Base-by-base conservation (phyloP, 208 protist genomes). In the Zelonia costaricensis region DNA sequence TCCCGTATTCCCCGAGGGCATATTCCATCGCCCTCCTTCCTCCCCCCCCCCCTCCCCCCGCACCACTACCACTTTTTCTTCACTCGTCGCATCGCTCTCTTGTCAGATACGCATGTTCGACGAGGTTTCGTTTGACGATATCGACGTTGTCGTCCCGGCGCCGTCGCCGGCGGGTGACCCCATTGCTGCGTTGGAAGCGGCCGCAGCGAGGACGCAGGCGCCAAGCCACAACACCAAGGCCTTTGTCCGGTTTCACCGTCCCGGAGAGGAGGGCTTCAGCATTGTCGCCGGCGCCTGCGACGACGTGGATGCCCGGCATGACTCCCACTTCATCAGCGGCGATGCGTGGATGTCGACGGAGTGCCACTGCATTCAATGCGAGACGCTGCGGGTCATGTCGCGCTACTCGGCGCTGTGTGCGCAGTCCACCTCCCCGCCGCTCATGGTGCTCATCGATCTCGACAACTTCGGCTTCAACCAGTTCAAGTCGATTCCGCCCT, bases 401-500 rank as follows among this genome's bases (percentile, higher is more conserved):
- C 76, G 53, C 16, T 86, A 64, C 22, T 18, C 54, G 20, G 47
- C 64, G 62, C 25, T 67, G 36, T 35, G 27, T 4, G n/a, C 22
- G 12, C n/a, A 59, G 5, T 28, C 35, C 1, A 15, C 57, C 8
- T 16, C 35, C 12, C 43, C 47, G 4, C 52, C 76, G 7, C 66
- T 93, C 9, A 69, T 95, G 2, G 72, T 95, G 8, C 64, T 95
- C 16, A 56, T 95, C n/a, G 89, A 95, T 48, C 64, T 95, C 44
- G 89, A 95, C 39, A 95, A 95, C 65, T 95, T 84, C 59, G 89
- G 89, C 33, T 95, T 91, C 55, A 90, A 91, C 55, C 89, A 95
- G 36, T 91, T 95, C 69, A 90, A 90, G 64, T 83, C 82, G 1
- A 64, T 84, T 3, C 74, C 77, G 1, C 78, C 81, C 12, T 55